A percentile compares a stretch with the other conserved stretches of the same genome.
These are phyloP conservation scores for Tulasnella sp. DNA, from an alignment of 768 basidiomycete genomes.

Conservation along the genomic window DNA sequence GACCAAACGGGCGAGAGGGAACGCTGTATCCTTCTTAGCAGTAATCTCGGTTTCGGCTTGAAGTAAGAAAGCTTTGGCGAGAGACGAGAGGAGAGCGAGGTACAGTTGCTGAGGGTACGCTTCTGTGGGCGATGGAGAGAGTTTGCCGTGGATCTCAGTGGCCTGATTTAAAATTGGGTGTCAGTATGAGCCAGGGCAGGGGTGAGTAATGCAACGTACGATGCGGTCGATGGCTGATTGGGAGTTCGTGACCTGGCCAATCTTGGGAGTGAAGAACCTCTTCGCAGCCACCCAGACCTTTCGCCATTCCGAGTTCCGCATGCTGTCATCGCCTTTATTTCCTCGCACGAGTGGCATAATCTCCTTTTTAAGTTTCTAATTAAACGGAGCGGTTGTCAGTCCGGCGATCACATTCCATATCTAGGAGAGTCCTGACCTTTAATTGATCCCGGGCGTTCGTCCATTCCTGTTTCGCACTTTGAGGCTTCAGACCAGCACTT, in stretches of 20 bases:
- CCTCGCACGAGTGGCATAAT: slow-evolving; percentile 45
- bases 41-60: slow-evolving; percentile 93
- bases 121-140: slow-evolving; percentile 27
- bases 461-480: slow-evolving; percentile 55
- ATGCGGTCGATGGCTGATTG: slow-evolving; percentile 46
- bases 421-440: slow-evolving; percentile 31
- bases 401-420: neutral
- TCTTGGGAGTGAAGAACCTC: slow-evolving; percentile 72
- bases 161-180: neutral
- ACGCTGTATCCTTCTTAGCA: slow-evolving; percentile 74
- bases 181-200: neutral
- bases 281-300: slow-evolving; percentile 55
- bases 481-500: slow-evolving; percentile 35
- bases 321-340: slow-evolving; percentile 31
- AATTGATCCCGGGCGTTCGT: slow-evolving; percentile 39
- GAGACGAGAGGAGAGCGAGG: slow-evolving; percentile 68
- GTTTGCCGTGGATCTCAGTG: slow-evolving; percentile 29
- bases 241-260: slow-evolving; percentile 79
- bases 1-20: slow-evolving; percentile 68
- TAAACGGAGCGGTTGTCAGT: neutral
- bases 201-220: slow-evolving; percentile 30
- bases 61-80: slow-evolving; percentile 75
- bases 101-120: slow-evolving; percentile 38
- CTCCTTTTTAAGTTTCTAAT: slow-evolving; percentile 18
- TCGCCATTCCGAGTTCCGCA: slow-evolving; percentile 42